Evolutionary conservation across 2,329 filamentous ascomycete species (phyloP), one percentile per base, ranked within the genome.

Genomic region (Domatiomyces globalis): DNA sequence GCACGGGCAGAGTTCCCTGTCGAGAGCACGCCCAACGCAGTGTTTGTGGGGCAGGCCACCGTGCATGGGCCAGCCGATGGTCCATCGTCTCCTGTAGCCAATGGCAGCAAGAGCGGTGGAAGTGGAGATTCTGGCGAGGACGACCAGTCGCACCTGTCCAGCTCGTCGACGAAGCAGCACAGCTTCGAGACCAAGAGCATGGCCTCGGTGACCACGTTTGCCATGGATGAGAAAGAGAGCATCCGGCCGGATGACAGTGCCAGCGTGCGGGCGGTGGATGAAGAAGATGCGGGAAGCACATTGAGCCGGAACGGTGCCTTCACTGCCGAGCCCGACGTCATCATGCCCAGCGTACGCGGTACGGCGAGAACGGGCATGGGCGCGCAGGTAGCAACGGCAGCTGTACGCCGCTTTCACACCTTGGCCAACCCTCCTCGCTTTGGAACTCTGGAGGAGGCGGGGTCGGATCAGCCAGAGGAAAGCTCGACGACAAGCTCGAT

Each of bases 211-310:
- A 94, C 87, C 4, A 95, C 90, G 0, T 95, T 95, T 69, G 88
- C 87, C n/a, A 73, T 95, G 64, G 90, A 96, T 62, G 90, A 96
- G 68, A 95, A 95, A 66, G 90, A 95, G 65, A 95, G 89, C 5
- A 75, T 95, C 50, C 83, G 89, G 10, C 90, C 90, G 7, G 90
- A 96, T 68, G 90, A 96, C 64, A 95, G 90, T 67, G 90, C 90
- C 33, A 95, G 89, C 65, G 84, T 95, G 15, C 87, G 94, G 67
- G 85, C 85, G 5, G 83, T 83, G 10, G 89, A 95, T 58, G 90
- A 96, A 61, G 90, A 95, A 61, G 89, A 95, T 64, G 74, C 81
- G 27, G 83, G 86, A 56, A 52, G 45, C 49, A 51, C 53, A 43
- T 48, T 54, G 27, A 51, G 49, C 43, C 52, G 55, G 51, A 54